A percentile compares a stretch with the other conserved stretches of the same genome.
These are phyloP conservation scores for Hordeum vulgare DNA, from an alignment of 176 grass and related monocot genomes.

Conservation along the genomic window MorexV3_pseudomolecules_assembly NC_058523.1:33856375-33856874, in stretches of 20 bases:
- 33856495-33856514: conserved; percentile 65
- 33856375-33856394: conserved; percentile 66
- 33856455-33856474: conserved; percentile 28
- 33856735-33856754: conserved; percentile 82
- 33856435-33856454: conserved; percentile 51
- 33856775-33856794: conserved; percentile 98
- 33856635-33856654: conserved; percentile 90
- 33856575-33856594: conserved; percentile 99
- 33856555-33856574: conserved; percentile 89
- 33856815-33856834: conserved; percentile 54
- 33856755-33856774: conserved; percentile 82
- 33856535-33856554: conserved; percentile 99
- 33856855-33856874: conserved; percentile 17
- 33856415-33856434: conserved; percentile 43
- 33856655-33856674: conserved; percentile 99
- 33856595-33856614: conserved; percentile 88
- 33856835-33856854: conserved; percentile 51
- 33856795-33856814: conserved; percentile 83
- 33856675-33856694: conserved; percentile 98
- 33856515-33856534: conserved; percentile 77
- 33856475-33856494: conserved; percentile 1
- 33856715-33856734: conserved; percentile 99
- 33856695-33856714: conserved; percentile 96
- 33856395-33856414: conserved; percentile 68
- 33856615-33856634: conserved; percentile 86